Evolutionary conservation across 345 rosid genomes (phyloP), one percentile per base, ranked within the genome.

Genomic region (Hibiscus tridactylites): DNA sequence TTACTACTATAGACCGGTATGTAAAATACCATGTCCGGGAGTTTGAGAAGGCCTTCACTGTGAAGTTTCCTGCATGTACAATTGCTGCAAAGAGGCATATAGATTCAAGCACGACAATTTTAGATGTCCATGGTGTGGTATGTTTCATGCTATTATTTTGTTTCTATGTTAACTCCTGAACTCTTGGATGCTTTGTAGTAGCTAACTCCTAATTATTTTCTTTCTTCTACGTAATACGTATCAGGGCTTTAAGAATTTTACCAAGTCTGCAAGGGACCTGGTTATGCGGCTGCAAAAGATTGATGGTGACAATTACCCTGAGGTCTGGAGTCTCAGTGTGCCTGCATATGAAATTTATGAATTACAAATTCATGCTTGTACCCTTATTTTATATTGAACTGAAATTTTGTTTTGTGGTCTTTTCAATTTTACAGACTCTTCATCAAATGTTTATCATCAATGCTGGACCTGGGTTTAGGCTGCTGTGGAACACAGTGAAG

Each of bases 61-160:
- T 89, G 78, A 96, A 96, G 85, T 96, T 96, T 75, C 97, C 97
- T 59, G 89, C 98, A 74, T 96, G 99, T 75, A 85, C 96, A 3
- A 83, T 86, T 33, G 94, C 96, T 66, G 95, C 93, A 61, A 96
- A 96, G 81, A 92, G 89, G 78, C 97, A 92, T 75, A 96, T 92
- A 67, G 98, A 96, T 83, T 91, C 96, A 68, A 96, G 88, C 87
- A 92, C 97, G 4, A 89, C 99, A 39, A 92, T 96, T 79, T 87
- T 96, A 70, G 99, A 96, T 84, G 99, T 96, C 59, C 99, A 96
- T 56, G 98, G 97, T 68, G 98, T 96, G 91, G 99, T 96, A 84
- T 75, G 85, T 78, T 73, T 49, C 52, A 16, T 77, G 42, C 61
- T 52, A 15, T 13, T 59, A 52, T 17, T 44, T 49, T 54, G 16